A percentile compares a stretch with the other conserved stretches of the same genome.
phyloP scores from a whole-genome alignment of 2,329 filamentous ascomycete genomes.

The Magnaporthiopsis incrustans region DNA sequence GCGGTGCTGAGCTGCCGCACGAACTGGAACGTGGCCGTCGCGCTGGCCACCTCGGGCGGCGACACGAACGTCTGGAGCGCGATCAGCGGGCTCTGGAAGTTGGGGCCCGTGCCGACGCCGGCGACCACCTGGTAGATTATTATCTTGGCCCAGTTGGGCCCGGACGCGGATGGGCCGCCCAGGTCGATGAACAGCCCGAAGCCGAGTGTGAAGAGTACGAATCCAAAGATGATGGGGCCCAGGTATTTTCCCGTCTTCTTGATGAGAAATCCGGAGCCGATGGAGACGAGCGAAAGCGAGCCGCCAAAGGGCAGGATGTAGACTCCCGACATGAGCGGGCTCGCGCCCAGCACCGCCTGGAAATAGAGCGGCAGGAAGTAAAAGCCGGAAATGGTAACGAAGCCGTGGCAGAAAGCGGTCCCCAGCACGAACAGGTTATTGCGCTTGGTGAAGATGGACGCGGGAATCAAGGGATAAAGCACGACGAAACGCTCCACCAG shows the following conservation, averaged over 20 bases:
- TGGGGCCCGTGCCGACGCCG: conserved; percentile 48
- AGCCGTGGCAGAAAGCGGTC: conserved; percentile 65
- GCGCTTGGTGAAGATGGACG: conserved; percentile 57
- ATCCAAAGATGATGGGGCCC: conserved; percentile 40
- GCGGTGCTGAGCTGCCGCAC: conserved; percentile 49
- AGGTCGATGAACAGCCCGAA: conserved; percentile 46
- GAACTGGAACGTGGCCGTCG: conserved; percentile 55
- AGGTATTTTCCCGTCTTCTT: conserved; percentile 33
- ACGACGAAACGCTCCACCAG: conserved; percentile 67
- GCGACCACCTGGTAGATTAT: conserved; percentile 45
- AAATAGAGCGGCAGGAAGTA: conserved; percentile 71
- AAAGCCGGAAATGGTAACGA: conserved; percentile 67
- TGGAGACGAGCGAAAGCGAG: conserved; percentile 30
- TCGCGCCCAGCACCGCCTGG: conserved; percentile 56
- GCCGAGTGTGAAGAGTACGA: conserved; percentile 45
- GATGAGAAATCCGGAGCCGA: conserved; percentile 24
- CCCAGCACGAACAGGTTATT: conserved; percentile 59
- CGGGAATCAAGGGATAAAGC: conserved; percentile 70
- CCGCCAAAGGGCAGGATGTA: conserved; percentile 55
- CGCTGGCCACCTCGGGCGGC: conserved; percentile 52
- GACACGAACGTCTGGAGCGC: conserved; percentile 56
- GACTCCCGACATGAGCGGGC: conserved; percentile 52
- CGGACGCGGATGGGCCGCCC: conserved; percentile 33
- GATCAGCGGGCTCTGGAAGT: conserved; percentile 54
- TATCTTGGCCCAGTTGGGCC: conserved; percentile 34